These are phyloP conservation scores for Epichloe uncinata DNA, from an alignment of 2,329 filamentous ascomycete species.

Conservation along the genomic window DNA sequence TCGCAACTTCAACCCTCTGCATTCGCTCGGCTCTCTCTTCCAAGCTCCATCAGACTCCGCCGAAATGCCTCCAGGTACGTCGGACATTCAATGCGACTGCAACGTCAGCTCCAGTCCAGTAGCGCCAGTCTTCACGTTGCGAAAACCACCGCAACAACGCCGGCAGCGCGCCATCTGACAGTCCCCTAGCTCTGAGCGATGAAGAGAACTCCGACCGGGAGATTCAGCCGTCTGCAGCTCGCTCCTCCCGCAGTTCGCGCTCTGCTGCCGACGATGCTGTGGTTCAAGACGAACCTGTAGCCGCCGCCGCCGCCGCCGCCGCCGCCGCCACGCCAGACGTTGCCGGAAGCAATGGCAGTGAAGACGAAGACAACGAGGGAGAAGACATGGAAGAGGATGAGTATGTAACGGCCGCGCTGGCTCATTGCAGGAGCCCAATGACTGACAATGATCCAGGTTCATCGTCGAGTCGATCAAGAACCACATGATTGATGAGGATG, in stretches of 20 bases:
- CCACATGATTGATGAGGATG: conserved; percentile 48
- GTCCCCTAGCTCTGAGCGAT: conserved; percentile 22
- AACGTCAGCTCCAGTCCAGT: not conserved
- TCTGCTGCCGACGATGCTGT: conserved; percentile 8
- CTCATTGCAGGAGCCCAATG: conserved; percentile 13
- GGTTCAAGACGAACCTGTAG: not conserved
- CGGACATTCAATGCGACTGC: not conserved
- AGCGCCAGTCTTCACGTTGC: not conserved
- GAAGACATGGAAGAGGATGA: conserved; percentile 29
- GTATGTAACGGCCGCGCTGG: conserved; percentile 15
- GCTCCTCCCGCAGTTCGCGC: conserved; percentile 13
- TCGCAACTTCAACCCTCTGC: not conserved
- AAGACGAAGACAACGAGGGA: conserved; percentile 14
- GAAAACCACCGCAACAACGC: not conserved
- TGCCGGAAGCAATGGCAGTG: conserved; percentile 15
- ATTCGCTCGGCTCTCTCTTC: not conserved
- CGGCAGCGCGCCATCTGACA: conserved; percentile 9
- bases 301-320: conserved; percentile 1
- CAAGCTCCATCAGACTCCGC: too few species aligned
- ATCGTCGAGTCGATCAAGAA: conserved; percentile 61
- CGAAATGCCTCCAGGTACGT: conserved; percentile 6
- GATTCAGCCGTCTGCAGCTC: conserved; percentile 9
- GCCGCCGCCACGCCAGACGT: conserved; percentile 11
- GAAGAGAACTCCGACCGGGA: conserved; percentile 21
- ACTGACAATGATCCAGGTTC: conserved; percentile 34